Evolutionary conservation across 345 rosid genomes (phyloP), one percentile per base, ranked within the genome.

Genomic region (Reutealis trisperma): DNA sequence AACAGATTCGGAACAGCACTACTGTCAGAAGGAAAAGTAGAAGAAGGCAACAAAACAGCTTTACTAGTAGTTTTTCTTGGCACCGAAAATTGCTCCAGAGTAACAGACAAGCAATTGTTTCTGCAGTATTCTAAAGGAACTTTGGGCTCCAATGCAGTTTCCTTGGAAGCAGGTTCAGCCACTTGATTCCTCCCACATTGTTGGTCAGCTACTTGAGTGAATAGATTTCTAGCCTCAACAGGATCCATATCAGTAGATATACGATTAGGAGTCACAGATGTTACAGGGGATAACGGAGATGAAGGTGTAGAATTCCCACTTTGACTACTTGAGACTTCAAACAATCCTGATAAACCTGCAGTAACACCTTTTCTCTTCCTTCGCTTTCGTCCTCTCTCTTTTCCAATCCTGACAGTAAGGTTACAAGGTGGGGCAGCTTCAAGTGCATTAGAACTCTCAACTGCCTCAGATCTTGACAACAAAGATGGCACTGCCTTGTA

Each of bases 261-360:
- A 8, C 87, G 80, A 37, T 73, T 76, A 58, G 87, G 72, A 21
- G 78, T 81, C 45, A 47, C 63, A 30, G 86, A 79, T 55, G 80
- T 78, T 58, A 75, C 52, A 49, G 94, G 97, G 65, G 99, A 94
- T 60, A 86, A 70, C 3, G 98, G 97, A 63, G 98, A 91, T 11
- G 92, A 90, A 21, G 99, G 98, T 13, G 99, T 95, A 41, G 99
- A 93, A 78, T 88, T 90, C 77, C 94, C 99, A 47, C 97, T 95
- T 74, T 92, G 92, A 82, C 96, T 95, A 78, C 98, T 95, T 14
- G 97, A 93, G 37, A 87, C 92, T 70, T 95, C 98, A 22, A 87
- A 73, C 6, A 79, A 71, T 24, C 83, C 88, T 14, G 81, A 68
- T 65, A 86, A 64, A 63, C 76, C 82, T 21, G 88, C 80, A 22